Conservation (phyloP, 495 filamentous ascomycete genomes). For the Aspergillus asperescens region DNA sequence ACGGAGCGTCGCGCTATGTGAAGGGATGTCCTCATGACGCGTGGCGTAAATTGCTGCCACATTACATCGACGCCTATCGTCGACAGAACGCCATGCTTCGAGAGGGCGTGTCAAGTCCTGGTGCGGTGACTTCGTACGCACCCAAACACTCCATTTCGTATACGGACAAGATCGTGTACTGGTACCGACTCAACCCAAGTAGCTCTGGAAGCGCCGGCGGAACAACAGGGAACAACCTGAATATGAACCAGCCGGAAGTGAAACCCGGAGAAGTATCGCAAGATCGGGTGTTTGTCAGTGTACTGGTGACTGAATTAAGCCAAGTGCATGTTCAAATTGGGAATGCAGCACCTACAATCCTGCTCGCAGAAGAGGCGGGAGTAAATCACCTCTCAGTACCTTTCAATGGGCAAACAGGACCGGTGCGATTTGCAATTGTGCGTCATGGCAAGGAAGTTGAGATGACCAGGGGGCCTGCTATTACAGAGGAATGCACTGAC, state of each 20-base stretch:
- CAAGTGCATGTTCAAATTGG: constrained; percentile 51
- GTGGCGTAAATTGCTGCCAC: constrained; percentile 54
- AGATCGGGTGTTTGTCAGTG: constrained; percentile 36
- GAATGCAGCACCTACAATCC: constrained; percentile 31
- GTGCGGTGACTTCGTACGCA: not conserved
- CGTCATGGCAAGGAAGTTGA: constrained; percentile 31
- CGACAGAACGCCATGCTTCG: constrained; percentile 32
- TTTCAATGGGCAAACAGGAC: constrained; percentile 47
- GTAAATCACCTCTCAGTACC: constrained; percentile 48
- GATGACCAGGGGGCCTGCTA: constrained; percentile 41
- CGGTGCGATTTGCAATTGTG: constrained; percentile 46
- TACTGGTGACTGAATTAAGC: constrained; percentile 22
- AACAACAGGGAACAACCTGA: constrained; percentile 37
- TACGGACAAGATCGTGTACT: constrained; percentile 51
- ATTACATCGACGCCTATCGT: constrained; percentile 62
- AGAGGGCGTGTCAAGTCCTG: not conserved
- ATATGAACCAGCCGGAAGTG: constrained; percentile 23
- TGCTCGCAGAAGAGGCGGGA: constrained; percentile 35
- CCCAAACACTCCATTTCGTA: constrained; percentile 14
- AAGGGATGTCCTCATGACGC: constrained; percentile 46
- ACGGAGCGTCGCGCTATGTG: constrained; percentile 48
- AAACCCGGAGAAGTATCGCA: constrained; percentile 24
- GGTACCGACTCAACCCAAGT: constrained; percentile 53
- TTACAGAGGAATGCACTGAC: constrained; percentile 40
- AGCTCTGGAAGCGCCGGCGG: constrained; percentile 31